Evolutionary conservation across 306 rosid genomes (phyloP).

Genomic region (Gleditsia sinensis): DNA sequence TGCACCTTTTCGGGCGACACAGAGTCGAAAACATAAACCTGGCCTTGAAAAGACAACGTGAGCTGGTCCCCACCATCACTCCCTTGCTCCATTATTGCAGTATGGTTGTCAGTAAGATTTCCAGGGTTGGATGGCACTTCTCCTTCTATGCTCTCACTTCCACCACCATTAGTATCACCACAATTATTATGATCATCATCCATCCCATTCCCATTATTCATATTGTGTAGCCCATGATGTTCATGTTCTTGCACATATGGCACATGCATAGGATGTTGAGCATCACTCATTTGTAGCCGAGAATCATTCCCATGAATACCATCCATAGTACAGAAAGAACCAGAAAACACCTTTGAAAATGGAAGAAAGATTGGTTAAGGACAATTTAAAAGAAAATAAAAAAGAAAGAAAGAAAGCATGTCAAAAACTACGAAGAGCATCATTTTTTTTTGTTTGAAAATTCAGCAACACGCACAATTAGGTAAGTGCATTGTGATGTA

Average conservation of each 20-base stretch:
- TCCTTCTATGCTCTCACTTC: conserved; percentile 50
- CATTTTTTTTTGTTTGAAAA: neutral
- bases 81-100: conserved; percentile 48
- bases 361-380: conserved; percentile 20
- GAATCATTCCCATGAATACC: conserved; percentile 56
- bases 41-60: conserved; percentile 74
- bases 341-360: conserved; percentile 33
- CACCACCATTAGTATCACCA: conserved; percentile 41
- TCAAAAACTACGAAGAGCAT: neutral
- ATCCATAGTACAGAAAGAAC: conserved; percentile 52
- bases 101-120: conserved; percentile 46
- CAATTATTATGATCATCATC: conserved; percentile 56
- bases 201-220: conserved; percentile 60
- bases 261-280: conserved; percentile 54
- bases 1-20: conserved; percentile 77
- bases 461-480: neutral
- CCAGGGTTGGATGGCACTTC: conserved; percentile 60
- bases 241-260: conserved; percentile 60
- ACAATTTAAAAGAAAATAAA: conserved; percentile 7
- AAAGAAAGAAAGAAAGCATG: neutral
- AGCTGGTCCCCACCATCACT: conserved; percentile 64
- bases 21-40: conserved; percentile 70
- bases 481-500: conserved; percentile 18
- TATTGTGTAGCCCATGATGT: conserved; percentile 59
- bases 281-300: conserved; percentile 48